Base-by-base conservation (phyloP, 306 rosid species). In the Gastrolobium villosum region DNA sequence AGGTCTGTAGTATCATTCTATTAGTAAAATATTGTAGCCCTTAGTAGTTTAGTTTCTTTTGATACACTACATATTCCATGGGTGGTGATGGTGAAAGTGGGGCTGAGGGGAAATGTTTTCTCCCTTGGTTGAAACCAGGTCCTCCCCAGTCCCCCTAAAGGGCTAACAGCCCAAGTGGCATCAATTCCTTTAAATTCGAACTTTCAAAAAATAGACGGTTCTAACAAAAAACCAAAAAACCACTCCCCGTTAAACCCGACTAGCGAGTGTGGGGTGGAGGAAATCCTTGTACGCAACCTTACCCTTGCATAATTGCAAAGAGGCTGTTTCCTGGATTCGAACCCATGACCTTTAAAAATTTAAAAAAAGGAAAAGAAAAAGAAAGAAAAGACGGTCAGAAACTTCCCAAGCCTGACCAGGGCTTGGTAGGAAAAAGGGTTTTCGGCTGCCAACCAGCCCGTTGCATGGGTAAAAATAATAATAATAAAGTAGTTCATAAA, bases 401-500 rank as follows among this genome's bases (percentile, higher is more conserved):
- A 63, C 50, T 34, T 55, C 34, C 14, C 6, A 55, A 37, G 49
- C 32, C 56, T 61, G 72, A 50, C 55, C 41, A 37, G 43, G 54
- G 43, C 56, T 53, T 57, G 4, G 34, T 28, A 5, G 50, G 62
- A 36, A 34, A 14, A 10, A 62, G 7, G 43, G 39, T 31, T 73
- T 30, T 28, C 10, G 10, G 50, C n/a, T n/a, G n/a, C n/a, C n/a
- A n/a, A n/a, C n/a, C n/a, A n/a, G n/a, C 39, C 34, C 52, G 14
- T 9, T 64, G 26, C 59, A 43, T 31, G 1, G 26, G 26, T 20
- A 20, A n/a, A n/a, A n/a, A n/a, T n/a, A n/a, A n/a, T n/a, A n/a
- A n/a, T n/a, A n/a, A n/a, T n/a, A n/a, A n/a, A n/a, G n/a, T n/a
- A n/a, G n/a, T n/a, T n/a, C n/a, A n/a, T n/a, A n/a, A n/a, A n/a